These are phyloP conservation scores for Biscutella laevigata DNA, from an alignment of 441 rosid genomes.

Conservation along the genomic window DNA sequence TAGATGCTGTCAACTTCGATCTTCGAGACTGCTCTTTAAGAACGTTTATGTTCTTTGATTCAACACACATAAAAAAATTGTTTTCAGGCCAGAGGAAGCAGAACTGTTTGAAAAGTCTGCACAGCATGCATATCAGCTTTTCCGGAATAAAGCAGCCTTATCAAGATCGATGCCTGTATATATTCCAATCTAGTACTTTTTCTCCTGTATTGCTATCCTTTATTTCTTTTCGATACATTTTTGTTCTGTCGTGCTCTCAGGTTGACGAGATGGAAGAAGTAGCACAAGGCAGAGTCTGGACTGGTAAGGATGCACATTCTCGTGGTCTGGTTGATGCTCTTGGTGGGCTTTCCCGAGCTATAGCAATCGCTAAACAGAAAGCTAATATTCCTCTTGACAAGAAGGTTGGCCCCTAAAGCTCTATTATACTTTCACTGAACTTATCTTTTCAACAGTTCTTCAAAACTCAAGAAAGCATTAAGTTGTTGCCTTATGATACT, in stretches of 20 bases:
- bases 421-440: neutral
- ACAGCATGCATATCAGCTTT: constrained; percentile 63
- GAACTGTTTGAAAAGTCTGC: constrained; percentile 82
- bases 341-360: constrained; percentile 77
- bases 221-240: neutral
- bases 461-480: neutral
- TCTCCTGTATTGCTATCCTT: neutral
- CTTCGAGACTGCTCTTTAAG: neutral
- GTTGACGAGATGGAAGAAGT: constrained; percentile 86
- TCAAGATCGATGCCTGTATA: constrained; percentile 81
- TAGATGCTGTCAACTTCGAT: neutral
- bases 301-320: constrained; percentile 84
- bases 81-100: constrained; percentile 80
- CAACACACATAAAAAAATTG: neutral
- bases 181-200: constrained; percentile 10
- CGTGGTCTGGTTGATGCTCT: constrained; percentile 81
- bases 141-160: constrained; percentile 80
- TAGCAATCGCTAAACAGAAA: constrained; percentile 82
- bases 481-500: neutral
- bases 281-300: constrained; percentile 99
- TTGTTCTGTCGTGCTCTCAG: constrained; percentile 28
- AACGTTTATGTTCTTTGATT: neutral
- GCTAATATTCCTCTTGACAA: constrained; percentile 68
- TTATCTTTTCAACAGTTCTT: neutral
- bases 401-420: constrained; percentile 34